Percentiles rank a stretch among this genome's conserved stretches.
Conservation (phyloP, 352 stramenopile species). For the Pythium rishiriense region DNA sequence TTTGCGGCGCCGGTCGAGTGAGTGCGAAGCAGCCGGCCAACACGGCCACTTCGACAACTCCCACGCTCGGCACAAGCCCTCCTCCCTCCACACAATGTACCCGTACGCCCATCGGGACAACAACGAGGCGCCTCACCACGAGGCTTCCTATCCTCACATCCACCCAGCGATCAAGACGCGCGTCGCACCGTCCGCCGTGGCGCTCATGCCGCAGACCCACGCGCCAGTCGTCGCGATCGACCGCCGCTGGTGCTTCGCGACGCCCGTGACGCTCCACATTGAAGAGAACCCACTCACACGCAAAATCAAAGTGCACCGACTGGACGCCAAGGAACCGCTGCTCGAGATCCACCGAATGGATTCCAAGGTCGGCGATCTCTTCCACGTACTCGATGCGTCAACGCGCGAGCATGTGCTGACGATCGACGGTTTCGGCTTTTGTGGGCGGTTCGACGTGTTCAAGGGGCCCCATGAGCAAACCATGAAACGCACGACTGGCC, state of each 20-base stretch:
- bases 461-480: not conserved
- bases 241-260: conserved; percentile 7
- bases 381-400: conserved; percentile 9
- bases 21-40: not conserved
- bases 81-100: not conserved
- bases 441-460: conserved; percentile 14
- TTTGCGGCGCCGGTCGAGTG: not conserved
- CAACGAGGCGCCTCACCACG: not conserved
- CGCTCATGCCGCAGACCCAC: conserved; percentile 5
- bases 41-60: not conserved
- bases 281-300: conserved; percentile 15
- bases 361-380: conserved; percentile 10
- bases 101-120: not conserved
- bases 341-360: conserved; percentile 11
- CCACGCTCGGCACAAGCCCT: not conserved
- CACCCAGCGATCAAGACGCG: not conserved
- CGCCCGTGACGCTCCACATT: conserved; percentile 5
- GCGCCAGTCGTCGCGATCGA: conserved; percentile 6
- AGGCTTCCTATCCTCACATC: not conserved
- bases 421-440: conserved; percentile 14
- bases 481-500: conserved; percentile 1
- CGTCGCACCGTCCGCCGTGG: not conserved
- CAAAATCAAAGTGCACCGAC: conserved; percentile 4
- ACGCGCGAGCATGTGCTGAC: conserved; percentile 10
- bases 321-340: not conserved